phyloP scores from a whole-genome alignment of 2,329 filamentous ascomycete genomes.

The Cercospora sp. region DNA sequence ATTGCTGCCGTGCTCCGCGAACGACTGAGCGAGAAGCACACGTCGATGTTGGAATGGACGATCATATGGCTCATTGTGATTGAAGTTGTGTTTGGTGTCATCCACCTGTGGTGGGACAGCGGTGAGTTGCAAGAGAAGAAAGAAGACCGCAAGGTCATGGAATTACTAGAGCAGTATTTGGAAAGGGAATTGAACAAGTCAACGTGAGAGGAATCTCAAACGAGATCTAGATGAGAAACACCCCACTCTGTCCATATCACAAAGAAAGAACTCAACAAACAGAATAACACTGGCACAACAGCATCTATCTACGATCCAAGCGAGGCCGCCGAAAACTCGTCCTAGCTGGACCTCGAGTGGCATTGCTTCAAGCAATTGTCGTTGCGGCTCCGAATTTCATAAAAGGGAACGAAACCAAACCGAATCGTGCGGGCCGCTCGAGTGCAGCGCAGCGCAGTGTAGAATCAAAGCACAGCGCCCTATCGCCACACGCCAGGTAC shows the following conservation, averaged over 20 bases:
- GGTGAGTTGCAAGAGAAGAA: slow-evolving; percentile 45
- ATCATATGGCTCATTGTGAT: slow-evolving; percentile 93
- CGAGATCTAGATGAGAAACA: not conserved
- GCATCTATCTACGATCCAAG: not conserved
- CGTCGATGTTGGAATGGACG: slow-evolving; percentile 85
- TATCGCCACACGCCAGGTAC: not conserved
- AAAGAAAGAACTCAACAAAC: not conserved
- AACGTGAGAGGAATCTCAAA: not conserved
- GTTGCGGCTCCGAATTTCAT: not conserved
- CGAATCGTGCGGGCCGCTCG: not conserved
- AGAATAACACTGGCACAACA: not conserved
- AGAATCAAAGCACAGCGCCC: not conserved
- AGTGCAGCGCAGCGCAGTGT: not conserved
- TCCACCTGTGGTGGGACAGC: slow-evolving; percentile 67
- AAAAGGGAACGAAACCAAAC: not conserved
- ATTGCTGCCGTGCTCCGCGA: slow-evolving; percentile 88
- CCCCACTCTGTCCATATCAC: not conserved
- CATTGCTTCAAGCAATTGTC: not conserved
- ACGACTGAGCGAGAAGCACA: slow-evolving; percentile 75
- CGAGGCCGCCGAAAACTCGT: not conserved
- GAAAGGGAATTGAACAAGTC: slow-evolving; percentile 26
- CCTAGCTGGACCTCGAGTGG: not conserved
- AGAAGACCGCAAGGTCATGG: slow-evolving; percentile 45
- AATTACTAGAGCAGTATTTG: slow-evolving; percentile 43
- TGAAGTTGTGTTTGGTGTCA: slow-evolving; percentile 84